phyloP scores from a whole-genome alignment of 768 basidiomycete species.

The Agaricus blazei region DNA sequence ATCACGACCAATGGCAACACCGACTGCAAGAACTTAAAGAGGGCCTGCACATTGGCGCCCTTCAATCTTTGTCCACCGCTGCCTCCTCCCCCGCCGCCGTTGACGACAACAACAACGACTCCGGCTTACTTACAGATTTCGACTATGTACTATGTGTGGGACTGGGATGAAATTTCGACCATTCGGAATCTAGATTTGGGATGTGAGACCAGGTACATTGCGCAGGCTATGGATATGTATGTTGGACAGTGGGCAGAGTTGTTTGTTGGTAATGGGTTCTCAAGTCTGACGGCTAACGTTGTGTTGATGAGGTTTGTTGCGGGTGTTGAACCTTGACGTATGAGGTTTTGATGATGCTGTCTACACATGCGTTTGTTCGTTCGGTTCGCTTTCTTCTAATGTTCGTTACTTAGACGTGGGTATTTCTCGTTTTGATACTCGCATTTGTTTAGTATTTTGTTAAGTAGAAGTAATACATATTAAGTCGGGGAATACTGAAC shows the following conservation, averaged over 20 bases:
- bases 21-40: too few relatives aligned
- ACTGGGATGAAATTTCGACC: slow-evolving; percentile 46
- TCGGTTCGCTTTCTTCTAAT: too few relatives aligned
- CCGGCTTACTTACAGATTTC: not conserved
- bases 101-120: not conserved
- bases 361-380: too few relatives aligned
- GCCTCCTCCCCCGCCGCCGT: too few relatives aligned
- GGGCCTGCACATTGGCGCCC: slow-evolving; percentile 23
- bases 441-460: too few relatives aligned
- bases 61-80: not conserved
- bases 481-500: too few relatives aligned
- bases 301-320: slow-evolving; percentile 28
- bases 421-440: too few relatives aligned
- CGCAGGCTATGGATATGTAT: slow-evolving; percentile 64
- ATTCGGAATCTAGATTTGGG: slow-evolving; percentile 49
- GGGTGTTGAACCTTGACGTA: slow-evolving; percentile 22
- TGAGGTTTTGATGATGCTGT: slow-evolving; percentile 24
- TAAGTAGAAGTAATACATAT: too few relatives aligned
- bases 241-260: slow-evolving; percentile 52
- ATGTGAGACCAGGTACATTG: slow-evolving; percentile 51
- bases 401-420: too few relatives aligned
- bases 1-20: too few relatives aligned
- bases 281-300: slow-evolving; percentile 30
- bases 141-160: slow-evolving; percentile 13
- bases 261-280: slow-evolving; percentile 35